Percentiles rank a stretch among this genome's conserved stretches.
Evolutionary conservation across 768 basidiomycete genomes (phyloP).

Genomic region (Boletus bicolor): DNA sequence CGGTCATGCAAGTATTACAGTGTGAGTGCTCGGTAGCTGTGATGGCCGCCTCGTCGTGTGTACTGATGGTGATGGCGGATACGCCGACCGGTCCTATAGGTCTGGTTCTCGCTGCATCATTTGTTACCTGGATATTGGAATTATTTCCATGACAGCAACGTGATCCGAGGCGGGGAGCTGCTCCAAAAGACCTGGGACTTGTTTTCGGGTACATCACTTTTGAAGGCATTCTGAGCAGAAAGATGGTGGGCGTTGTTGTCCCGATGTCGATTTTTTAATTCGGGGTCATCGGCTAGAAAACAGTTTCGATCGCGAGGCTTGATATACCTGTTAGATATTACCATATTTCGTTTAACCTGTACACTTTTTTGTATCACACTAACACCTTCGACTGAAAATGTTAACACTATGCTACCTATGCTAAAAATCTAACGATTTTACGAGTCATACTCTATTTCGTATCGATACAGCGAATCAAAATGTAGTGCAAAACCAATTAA

Average conservation of each 20-base stretch:
- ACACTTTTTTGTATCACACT: not conserved
- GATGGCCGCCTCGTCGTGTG: not conserved
- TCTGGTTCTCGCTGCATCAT: slow-evolving; percentile 37
- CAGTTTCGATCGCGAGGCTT: too few species aligned
- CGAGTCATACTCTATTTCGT: not conserved
- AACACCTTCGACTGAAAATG: not conserved
- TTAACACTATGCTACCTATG: not conserved
- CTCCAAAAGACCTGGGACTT: slow-evolving; percentile 19
- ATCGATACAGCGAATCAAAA: slow-evolving; percentile 3
- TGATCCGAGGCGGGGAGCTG: slow-evolving; percentile 16
- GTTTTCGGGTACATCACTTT: slow-evolving; percentile 14
- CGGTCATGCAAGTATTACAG: slow-evolving; percentile 39
- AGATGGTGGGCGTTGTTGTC: not conserved
- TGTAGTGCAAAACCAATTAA: not conserved
- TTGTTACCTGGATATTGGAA: slow-evolving; percentile 37
- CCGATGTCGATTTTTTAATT: not conserved
- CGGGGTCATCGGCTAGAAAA: not conserved
- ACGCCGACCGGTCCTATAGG: slow-evolving; percentile 4
- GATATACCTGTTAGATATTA: too few species aligned
- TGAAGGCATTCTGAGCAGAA: slow-evolving; percentile 4
- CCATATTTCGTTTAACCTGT: not conserved
- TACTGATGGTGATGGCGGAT: not conserved
- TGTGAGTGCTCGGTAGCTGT: slow-evolving; percentile 17
- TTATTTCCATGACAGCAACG: slow-evolving; percentile 22
- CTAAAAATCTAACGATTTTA: slow-evolving; percentile 9